Conservation (phyloP, 2,329 filamentous ascomycete genomes). For the Phoma herbarum region DNA sequence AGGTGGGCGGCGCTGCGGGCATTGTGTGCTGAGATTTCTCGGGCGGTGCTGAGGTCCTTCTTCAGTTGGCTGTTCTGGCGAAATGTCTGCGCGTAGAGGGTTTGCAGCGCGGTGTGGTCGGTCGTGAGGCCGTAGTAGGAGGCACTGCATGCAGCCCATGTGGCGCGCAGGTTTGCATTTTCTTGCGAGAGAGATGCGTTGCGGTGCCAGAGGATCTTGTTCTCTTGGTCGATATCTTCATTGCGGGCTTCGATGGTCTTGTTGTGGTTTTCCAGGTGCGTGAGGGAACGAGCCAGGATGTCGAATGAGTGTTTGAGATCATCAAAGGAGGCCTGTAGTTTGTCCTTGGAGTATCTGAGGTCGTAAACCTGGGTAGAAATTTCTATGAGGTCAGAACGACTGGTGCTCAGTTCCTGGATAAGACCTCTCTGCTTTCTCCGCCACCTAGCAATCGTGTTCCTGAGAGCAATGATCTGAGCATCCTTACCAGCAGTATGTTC, state of each 20-base stretch:
- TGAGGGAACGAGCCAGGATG: too few species aligned
- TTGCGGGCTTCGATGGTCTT: not conserved
- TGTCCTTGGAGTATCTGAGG: not conserved
- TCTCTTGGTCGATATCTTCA: not conserved
- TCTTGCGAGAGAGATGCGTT: not conserved
- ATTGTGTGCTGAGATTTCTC: not conserved
- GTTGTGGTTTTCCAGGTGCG: not conserved
- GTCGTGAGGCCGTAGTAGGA: too few species aligned
- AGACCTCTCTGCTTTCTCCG: not conserved
- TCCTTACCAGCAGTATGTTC: not conserved
- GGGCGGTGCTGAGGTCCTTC: not conserved
- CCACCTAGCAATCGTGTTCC: not conserved
- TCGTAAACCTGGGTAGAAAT: not conserved
- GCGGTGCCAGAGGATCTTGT: not conserved
- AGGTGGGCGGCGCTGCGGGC: not conserved
- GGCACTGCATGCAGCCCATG: too few species aligned
- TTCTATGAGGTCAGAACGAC: not conserved
- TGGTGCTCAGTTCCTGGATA: not conserved
- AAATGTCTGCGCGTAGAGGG: not conserved
- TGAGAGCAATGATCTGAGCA: not conserved
- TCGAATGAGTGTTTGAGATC: too few species aligned
- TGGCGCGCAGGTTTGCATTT: not conserved
- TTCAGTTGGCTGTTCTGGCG: not conserved
- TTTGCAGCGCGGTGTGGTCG: not conserved
- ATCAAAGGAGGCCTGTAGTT: not conserved